Evolutionary conservation across 2,329 filamentous ascomycete species (phyloP).

Genomic region (Fusarium abutilonis): DNA sequence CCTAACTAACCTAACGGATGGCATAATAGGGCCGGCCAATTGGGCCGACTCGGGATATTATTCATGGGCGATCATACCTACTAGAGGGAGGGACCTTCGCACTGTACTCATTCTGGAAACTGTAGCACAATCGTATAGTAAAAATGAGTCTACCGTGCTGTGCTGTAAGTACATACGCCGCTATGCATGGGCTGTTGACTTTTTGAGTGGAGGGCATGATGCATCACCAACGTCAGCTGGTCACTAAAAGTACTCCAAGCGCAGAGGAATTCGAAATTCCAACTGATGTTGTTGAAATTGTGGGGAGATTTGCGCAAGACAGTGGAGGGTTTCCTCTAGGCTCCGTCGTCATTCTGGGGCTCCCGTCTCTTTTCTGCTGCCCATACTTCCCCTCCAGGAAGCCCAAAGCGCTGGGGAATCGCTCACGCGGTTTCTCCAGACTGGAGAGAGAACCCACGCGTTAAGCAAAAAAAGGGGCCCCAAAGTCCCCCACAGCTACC

Average conservation of each 20-base stretch:
- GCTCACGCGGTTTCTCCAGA: slow-evolving; percentile 33
- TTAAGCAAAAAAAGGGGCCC: slow-evolving; percentile 23
- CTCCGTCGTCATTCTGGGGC: slow-evolving; percentile 31
- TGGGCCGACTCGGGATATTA: slow-evolving; percentile 40
- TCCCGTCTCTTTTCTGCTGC: slow-evolving; percentile 1
- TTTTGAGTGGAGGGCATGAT: slow-evolving; percentile 25
- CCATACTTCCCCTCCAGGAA: slow-evolving; percentile 37
- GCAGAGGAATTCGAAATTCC: neutral
- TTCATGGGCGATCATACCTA: slow-evolving; percentile 15
- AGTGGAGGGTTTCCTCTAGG: slow-evolving; percentile 24
- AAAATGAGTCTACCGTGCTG: slow-evolving; percentile 3
- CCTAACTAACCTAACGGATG: slow-evolving; percentile 7
- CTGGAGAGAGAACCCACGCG: slow-evolving; percentile 12
- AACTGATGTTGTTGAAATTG: slow-evolving; percentile 33
- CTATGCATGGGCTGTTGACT: slow-evolving; percentile 10
- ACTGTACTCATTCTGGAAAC: slow-evolving; percentile 29
- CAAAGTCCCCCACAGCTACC: slow-evolving; percentile 7
- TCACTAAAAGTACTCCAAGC: slow-evolving; percentile 12
- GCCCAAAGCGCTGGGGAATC: slow-evolving; percentile 21
- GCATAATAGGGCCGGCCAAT: slow-evolving; percentile 43
- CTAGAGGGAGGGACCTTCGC: slow-evolving; percentile 11
- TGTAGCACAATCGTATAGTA: slow-evolving; percentile 16
- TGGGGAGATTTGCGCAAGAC: slow-evolving; percentile 36
- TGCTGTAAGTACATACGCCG: neutral
- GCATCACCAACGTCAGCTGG: slow-evolving; percentile 37